phyloP scores from a whole-genome alignment of 1,284 basidiomycete genomes.

The Marasmius oreades region DNA sequence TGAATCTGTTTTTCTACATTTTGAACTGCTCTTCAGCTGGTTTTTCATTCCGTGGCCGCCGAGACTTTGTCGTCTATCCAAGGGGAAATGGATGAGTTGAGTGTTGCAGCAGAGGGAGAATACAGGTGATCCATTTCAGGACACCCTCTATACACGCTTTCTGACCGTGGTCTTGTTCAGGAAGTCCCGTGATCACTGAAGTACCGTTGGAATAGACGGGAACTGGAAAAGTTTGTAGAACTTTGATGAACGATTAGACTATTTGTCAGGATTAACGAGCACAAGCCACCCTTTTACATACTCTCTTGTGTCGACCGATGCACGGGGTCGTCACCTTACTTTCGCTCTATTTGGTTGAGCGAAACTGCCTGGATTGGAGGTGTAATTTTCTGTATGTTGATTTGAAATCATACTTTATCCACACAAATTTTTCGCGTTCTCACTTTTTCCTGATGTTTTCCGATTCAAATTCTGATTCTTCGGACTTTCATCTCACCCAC shows the following conservation, averaged over 20 bases:
- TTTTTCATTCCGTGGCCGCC: slow-evolving; percentile 82
- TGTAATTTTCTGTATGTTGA: too few species aligned
- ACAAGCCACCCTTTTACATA: background rate
- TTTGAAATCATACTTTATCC: too few species aligned
- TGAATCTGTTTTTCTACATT: background rate
- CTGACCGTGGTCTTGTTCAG: slow-evolving; percentile 32
- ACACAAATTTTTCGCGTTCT: too few species aligned
- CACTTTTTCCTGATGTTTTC: too few species aligned
- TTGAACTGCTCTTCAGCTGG: slow-evolving; percentile 45
- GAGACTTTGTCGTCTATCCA: slow-evolving; percentile 82
- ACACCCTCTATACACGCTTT: background rate
- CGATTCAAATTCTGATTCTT: too few species aligned
- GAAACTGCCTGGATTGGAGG: too few species aligned
- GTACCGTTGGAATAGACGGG: slow-evolving; percentile 25
- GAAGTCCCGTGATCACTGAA: slow-evolving; percentile 81
- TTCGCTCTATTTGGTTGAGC: too few species aligned
- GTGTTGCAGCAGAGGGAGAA: slow-evolving; percentile 86
- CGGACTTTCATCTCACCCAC: too few species aligned
- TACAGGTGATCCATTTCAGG: slow-evolving; percentile 62
- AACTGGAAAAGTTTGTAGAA: background rate
- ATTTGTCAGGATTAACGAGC: background rate
- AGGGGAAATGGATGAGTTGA: slow-evolving; percentile 88
- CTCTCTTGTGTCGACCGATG: too few species aligned
- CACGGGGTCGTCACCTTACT: too few species aligned
- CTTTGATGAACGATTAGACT: background rate